phyloP scores from a whole-genome alignment of 2,329 filamentous ascomycete genomes.

The Passalora sequoiae region DNA sequence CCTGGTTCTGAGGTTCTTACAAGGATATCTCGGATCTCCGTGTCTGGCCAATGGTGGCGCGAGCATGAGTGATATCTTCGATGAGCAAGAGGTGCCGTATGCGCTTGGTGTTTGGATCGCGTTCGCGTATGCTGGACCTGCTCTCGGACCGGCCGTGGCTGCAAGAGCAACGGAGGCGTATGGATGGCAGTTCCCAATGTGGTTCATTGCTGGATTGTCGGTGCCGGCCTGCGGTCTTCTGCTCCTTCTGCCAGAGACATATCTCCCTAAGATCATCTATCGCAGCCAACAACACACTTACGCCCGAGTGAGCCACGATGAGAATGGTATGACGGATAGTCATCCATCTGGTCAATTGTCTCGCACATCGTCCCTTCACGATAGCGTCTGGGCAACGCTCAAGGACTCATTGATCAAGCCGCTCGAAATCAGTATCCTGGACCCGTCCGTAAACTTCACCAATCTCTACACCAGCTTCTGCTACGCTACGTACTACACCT shows the following conservation, averaged over 20 bases:
- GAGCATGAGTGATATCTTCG: slow-evolving; percentile 53
- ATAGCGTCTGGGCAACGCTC: slow-evolving; percentile 47
- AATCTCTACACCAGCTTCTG: slow-evolving; percentile 32
- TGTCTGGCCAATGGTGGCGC: slow-evolving; percentile 57
- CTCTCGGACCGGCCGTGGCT: slow-evolving; percentile 48
- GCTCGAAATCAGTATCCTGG: slow-evolving; percentile 30
- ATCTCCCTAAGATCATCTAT: slow-evolving; percentile 51
- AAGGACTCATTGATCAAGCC: slow-evolving; percentile 52
- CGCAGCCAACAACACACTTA: not conserved
- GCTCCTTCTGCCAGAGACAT: slow-evolving; percentile 58
- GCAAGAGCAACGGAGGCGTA: not conserved
- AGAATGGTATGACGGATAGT: not conserved
- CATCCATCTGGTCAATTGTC: not conserved
- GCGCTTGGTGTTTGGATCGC: slow-evolving; percentile 40
- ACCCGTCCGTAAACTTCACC: slow-evolving; percentile 33
- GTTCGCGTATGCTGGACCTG: slow-evolving; percentile 44
- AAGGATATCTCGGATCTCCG: slow-evolving; percentile 62
- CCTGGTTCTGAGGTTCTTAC: slow-evolving; percentile 57
- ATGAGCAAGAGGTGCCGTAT: slow-evolving; percentile 42
- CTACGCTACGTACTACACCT: slow-evolving; percentile 35
- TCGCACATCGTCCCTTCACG: slow-evolving; percentile 32
- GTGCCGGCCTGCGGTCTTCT: slow-evolving; percentile 55
- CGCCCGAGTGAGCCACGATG: not conserved
- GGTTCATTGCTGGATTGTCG: slow-evolving; percentile 55
- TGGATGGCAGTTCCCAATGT: not conserved